Base-by-base conservation (phyloP, 768 basidiomycete genomes). In the Suillus subluteus region DNA sequence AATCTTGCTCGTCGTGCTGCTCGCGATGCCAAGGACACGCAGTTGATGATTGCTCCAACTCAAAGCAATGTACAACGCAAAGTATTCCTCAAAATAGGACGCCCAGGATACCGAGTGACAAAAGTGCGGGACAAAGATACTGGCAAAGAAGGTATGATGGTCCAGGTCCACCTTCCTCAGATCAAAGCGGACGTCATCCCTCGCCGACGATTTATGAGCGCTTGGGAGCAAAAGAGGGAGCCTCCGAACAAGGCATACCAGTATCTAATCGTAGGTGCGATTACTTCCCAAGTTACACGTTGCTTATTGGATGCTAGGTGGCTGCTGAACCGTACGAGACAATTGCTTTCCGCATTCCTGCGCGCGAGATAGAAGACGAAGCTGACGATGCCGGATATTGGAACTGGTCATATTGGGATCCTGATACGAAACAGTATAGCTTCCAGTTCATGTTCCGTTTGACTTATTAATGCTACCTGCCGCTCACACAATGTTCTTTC, bases 241-340 rank as follows among this genome's bases (percentile, higher is more conserved):
- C 90, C 92, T 15, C 96, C 96, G 1, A 98, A 98, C 83, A 91
- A 96, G 78, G 92, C 95, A 15, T 97, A 97, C 78, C 98, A 99
- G 75, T 99, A 99, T 79, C 87, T 99, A 72, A 94, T 99, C 67
- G 97, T 98, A 73, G 73, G 96, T 87, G n/a, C 30, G 62, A 26
- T 16, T 37, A 56, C 7, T 61, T 23, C 62, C 46, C 62, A 58
- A 56, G 56, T 40, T 40, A 65, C 41, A 30, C 15, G 58, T 79
- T 65, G 78, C 82, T 70, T 76, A 83, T 50, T 2, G 38, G 66
- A 63, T 64, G 61, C 69, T 66, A 99, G 97, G 95, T 99, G 67
- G 98, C 98, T 21, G 96, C 98, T n/a, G 98, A 99, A 73, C 98
- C 98, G 6, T 99, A 99, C 75, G 98, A 99, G 80, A 98, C 97